Percentiles rank a stretch among this genome's conserved stretches.
Evolutionary conservation across 2,329 filamentous ascomycete species (phyloP).

Genomic region (Pyrenophora graminea): DNA sequence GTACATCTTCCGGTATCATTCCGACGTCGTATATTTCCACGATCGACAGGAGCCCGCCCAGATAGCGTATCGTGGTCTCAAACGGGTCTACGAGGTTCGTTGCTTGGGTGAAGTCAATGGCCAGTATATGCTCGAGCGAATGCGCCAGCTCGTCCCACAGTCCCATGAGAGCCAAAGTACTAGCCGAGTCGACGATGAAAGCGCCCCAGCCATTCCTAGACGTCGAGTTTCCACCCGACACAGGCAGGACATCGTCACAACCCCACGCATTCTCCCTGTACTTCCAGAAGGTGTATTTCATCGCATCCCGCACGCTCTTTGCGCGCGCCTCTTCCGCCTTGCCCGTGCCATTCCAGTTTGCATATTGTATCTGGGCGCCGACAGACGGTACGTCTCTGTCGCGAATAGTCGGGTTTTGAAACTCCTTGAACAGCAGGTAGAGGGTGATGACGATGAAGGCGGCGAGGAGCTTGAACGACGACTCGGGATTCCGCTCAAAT

Average conservation of each 20-base stretch:
- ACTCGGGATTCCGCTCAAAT: slow-evolving; percentile 46
- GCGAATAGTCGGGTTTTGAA: slow-evolving; percentile 38
- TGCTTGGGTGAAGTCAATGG: slow-evolving; percentile 44
- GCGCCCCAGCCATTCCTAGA: slow-evolving; percentile 50
- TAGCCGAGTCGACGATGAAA: slow-evolving; percentile 49
- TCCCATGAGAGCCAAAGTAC: slow-evolving; percentile 49
- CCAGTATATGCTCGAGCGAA: slow-evolving; percentile 46
- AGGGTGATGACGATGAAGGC: slow-evolving; percentile 47
- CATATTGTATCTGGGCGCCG: slow-evolving; percentile 41
- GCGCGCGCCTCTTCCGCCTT: slow-evolving; percentile 43
- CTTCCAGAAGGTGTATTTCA: slow-evolving; percentile 48
- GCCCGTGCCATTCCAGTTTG: slow-evolving; percentile 42
- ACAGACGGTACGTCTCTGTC: slow-evolving; percentile 11
- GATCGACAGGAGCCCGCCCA: slow-evolving; percentile 47
- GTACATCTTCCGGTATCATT: slow-evolving; percentile 42
- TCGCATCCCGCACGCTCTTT: slow-evolving; percentile 43
- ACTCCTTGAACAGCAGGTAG: slow-evolving; percentile 47
- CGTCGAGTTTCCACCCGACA: slow-evolving; percentile 42
- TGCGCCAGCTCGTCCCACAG: slow-evolving; percentile 50
- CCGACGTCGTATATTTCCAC: slow-evolving; percentile 50
- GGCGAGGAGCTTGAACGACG: slow-evolving; percentile 49
- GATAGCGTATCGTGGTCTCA: slow-evolving; percentile 49
- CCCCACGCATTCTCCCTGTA: slow-evolving; percentile 49
- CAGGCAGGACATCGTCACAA: slow-evolving; percentile 46
- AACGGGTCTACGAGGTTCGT: slow-evolving; percentile 48